phyloP scores from a whole-genome alignment of 2,329 filamentous ascomycete species.

The Trichoderma asperellum region DNA sequence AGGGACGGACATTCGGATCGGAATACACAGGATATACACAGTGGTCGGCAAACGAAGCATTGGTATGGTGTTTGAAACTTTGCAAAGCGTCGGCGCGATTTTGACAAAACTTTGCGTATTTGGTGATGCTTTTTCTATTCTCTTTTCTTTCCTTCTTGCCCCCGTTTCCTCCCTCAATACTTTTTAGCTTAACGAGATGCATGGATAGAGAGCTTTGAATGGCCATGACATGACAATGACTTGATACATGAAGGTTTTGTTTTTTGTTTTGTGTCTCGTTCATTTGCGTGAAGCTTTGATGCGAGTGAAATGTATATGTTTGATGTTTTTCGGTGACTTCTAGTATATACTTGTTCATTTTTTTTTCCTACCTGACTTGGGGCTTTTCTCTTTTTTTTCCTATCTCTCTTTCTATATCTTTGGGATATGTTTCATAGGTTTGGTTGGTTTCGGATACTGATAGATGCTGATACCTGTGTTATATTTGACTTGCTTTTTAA shows the following conservation, averaged over 20 bases:
- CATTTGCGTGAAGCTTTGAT: neutral
- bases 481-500: slow-evolving; percentile 5
- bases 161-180: slow-evolving; percentile 6
- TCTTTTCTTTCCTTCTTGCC: slow-evolving; percentile 6
- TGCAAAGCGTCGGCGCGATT: slow-evolving; percentile 33
- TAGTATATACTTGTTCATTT: neutral
- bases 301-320: neutral
- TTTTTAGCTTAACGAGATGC: slow-evolving; percentile 33
- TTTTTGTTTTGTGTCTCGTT: neutral
- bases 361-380: neutral
- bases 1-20: slow-evolving; percentile 9
- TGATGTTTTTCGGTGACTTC: neutral
- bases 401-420: neutral
- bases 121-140: slow-evolving; percentile 10
- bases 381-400: neutral
- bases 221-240: slow-evolving; percentile 31
- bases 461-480: slow-evolving; percentile 24
- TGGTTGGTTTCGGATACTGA: slow-evolving; percentile 9
- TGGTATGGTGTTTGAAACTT: slow-evolving; percentile 28
- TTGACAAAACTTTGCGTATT: slow-evolving; percentile 12
- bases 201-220: slow-evolving; percentile 34
- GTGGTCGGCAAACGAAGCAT: slow-evolving; percentile 26
- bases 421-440: neutral
- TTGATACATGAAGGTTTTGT: slow-evolving; percentile 9
- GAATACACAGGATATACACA: slow-evolving; percentile 32